Base-by-base conservation (phyloP, 2,329 filamentous ascomycete genomes). In the Orbilia blumenaviensis region DNA sequence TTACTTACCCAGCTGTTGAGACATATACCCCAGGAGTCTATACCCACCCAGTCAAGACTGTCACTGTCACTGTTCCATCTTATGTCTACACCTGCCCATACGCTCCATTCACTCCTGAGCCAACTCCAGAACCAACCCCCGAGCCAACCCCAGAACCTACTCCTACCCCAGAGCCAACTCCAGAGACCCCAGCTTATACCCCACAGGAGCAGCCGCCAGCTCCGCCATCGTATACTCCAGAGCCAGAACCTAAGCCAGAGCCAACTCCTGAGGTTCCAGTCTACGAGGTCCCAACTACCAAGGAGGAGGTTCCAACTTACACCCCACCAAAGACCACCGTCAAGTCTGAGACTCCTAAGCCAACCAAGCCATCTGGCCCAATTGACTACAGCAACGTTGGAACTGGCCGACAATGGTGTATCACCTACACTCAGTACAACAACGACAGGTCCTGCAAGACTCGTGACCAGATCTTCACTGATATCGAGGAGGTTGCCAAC, bases 341-440 rank as follows among this genome's bases (percentile, higher is more conserved):
- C 29, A 64, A 68, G 18, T 50, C 78, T 21, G 21, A 25, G 9
- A 52, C 42, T 14, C 34, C 81, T 38, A 62, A 77, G 58, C 64
- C 76, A 67, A 77, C 66, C 18, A 63, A 66, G 29, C 52, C 50
- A 6, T 36, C 42, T 34, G 72, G 71, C n/a, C 63, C 63, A 62
- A 75, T 75, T 32, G 46, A 76, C 72, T 69, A 76, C 64, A 66
- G 42, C 60, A 69, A 68, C 42, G 58, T 79, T 64, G 75, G 80
- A 83, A 82, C 81, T 61, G 81, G 81, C 60, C 81, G 82, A 78
- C 87, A 90, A 82, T 92, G 88, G 86, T 91, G 88, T 83, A 91
- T 94, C 82, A 92, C 91, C 81, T 95, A 93, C 87, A 92, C 91
- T 44, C 91, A 91, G 60, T 95, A 92, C 85, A 85, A 85, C 79